A percentile compares a stretch with the other conserved stretches of the same genome.
phyloP scores from a whole-genome alignment of 2,329 filamentous ascomycete genomes.

The Teratosphaeria nubilosa region DNA sequence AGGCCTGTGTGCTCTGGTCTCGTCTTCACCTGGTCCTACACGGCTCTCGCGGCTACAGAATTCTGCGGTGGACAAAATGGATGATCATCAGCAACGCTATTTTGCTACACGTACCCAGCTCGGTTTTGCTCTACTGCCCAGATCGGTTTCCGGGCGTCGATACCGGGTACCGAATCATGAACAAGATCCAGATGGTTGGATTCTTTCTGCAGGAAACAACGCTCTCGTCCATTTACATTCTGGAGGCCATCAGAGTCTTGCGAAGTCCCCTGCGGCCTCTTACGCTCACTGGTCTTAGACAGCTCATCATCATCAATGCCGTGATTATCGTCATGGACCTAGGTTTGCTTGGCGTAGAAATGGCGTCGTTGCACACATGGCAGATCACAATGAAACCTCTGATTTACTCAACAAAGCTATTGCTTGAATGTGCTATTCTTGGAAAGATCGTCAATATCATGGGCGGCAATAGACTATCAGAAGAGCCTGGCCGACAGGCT shows the following conservation, averaged over 20 bases:
- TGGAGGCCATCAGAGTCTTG: not conserved
- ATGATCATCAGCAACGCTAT: not conserved
- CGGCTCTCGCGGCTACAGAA: not conserved
- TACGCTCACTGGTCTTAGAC: conserved; percentile 11
- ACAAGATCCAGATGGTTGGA: not conserved
- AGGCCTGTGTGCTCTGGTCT: not conserved
- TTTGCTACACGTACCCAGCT: not conserved
- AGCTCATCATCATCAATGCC: conserved; percentile 26
- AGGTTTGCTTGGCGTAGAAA: conserved; percentile 22
- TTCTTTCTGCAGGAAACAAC: not conserved
- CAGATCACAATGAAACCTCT: conserved; percentile 27
- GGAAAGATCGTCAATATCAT: conserved; percentile 7
- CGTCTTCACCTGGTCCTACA: not conserved
- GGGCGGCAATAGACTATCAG: not conserved
- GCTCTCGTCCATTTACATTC: not conserved
- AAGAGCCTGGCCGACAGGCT: too few relatives aligned
- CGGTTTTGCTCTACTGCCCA: not conserved
- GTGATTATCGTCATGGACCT: conserved; percentile 26
- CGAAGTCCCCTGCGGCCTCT: not conserved
- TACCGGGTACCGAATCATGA: not conserved
- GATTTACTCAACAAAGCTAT: conserved; percentile 15
- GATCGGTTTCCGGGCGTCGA: not conserved
- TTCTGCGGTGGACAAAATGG: not conserved
- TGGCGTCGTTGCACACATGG: conserved; percentile 16
- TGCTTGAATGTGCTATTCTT: conserved; percentile 14